phyloP scores from a whole-genome alignment of 176 grass and related monocot species.

The Aegilops longissima region DNA sequence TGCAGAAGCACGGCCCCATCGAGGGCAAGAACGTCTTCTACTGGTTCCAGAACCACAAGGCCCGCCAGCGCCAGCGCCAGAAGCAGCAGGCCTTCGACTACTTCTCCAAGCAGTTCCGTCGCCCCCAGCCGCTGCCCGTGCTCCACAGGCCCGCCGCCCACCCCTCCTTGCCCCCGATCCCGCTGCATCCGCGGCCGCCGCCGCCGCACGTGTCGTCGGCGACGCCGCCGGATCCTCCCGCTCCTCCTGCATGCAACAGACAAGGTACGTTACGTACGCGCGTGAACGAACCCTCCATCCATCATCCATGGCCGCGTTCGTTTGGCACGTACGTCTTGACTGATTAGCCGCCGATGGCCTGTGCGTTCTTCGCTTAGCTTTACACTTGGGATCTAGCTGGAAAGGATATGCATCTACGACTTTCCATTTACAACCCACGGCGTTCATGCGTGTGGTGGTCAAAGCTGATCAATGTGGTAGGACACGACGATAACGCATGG shows the following conservation, averaged over 20 bases:
- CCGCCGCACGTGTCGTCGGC: neutral
- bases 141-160: neutral
- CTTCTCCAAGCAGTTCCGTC: slow-evolving; percentile 61
- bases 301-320: neutral
- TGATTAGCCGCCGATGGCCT: neutral
- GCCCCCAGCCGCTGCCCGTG: slow-evolving; percentile 34
- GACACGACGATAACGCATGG: neutral
- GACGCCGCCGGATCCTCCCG: neutral
- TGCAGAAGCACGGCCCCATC: slow-evolving; percentile 64
- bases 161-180: neutral
- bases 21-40: slow-evolving; percentile 99
- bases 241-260: slow-evolving; percentile 27
- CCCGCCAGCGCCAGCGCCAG: slow-evolving; percentile 79
- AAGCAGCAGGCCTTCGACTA: slow-evolving; percentile 81
- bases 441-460: neutral
- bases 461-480: slow-evolving; percentile 4
- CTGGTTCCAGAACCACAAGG: slow-evolving; percentile 99
- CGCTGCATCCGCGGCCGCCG: neutral
- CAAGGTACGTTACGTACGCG: neutral
- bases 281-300: too few species aligned
- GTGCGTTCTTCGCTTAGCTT: neutral
- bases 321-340: neutral
- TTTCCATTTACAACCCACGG: neutral
- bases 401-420: neutral
- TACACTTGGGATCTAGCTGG: neutral